These are phyloP conservation scores for Phytophthora ramorum DNA, from an alignment of 352 stramenopile species.

Conservation along the genomic window DNA sequence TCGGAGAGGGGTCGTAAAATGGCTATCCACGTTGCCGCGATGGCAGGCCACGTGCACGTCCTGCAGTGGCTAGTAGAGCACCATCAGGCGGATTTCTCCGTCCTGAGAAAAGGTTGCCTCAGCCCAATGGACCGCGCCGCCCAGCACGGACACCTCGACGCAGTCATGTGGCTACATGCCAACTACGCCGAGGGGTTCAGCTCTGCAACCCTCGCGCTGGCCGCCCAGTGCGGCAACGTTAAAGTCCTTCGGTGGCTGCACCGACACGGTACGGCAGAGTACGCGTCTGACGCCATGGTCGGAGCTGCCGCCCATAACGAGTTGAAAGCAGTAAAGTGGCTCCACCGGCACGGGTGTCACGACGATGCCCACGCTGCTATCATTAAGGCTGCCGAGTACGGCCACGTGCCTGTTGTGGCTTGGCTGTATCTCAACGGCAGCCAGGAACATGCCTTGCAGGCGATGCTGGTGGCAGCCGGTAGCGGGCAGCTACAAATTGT, in stretches of 20 bases:
- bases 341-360: conserved; percentile 3
- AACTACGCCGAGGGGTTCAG: conserved; percentile 13
- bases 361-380: conserved; percentile 6
- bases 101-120: conserved; percentile 7
- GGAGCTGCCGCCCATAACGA: conserved; percentile 15
- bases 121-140: conserved; percentile 16
- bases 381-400: conserved; percentile 10
- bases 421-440: conserved; percentile 14
- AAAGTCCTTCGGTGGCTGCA: conserved; percentile 19
- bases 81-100: conserved; percentile 4
- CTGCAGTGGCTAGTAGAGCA: conserved; percentile 8
- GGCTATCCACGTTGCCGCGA: conserved; percentile 4
- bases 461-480: conserved; percentile 17
- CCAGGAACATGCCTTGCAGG: conserved; percentile 7
- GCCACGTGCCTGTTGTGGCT: conserved; percentile 9
- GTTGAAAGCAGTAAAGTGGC: conserved; percentile 10
- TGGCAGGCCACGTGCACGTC: conserved; percentile 8
- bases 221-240: conserved; percentile 17
- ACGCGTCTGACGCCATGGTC: conserved; percentile 9
- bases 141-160: conserved; percentile 15
- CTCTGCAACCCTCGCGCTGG: conserved; percentile 6
- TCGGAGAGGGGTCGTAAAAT: background rate
- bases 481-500: conserved; percentile 11
- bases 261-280: background rate
- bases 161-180: conserved; percentile 11